These are phyloP conservation scores for Tetradesmus lagerheimii DNA, from an alignment of 139 green algal genomes.

Conservation along the genomic window DNA sequence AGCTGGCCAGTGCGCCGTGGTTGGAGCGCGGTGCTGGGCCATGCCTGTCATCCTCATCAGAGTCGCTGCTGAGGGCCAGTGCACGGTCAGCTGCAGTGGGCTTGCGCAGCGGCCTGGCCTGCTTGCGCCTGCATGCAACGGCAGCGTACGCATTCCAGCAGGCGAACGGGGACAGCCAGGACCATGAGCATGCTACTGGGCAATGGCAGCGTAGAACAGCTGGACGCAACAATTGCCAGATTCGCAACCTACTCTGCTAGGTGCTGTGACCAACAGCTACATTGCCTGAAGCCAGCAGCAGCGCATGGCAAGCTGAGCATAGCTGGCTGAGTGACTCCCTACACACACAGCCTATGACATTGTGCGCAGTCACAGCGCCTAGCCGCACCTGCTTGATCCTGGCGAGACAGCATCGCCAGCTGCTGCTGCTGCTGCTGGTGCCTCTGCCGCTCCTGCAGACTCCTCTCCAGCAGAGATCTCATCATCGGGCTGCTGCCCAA, in stretches of 20 bases:
- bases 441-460: too few relatives aligned
- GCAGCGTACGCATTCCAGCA: background rate
- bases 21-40: background rate
- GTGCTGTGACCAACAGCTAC: background rate
- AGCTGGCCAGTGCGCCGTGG: background rate
- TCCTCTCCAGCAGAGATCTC: background rate
- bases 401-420: background rate
- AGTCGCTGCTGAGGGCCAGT: slow-evolving; percentile 1
- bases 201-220: too few relatives aligned
- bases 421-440: background rate
- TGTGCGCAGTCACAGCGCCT: too few relatives aligned
- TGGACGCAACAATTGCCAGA: too few relatives aligned
- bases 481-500: background rate
- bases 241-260: too few relatives aligned
- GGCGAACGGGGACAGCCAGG: too few relatives aligned
- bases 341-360: too few relatives aligned
- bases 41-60: background rate
- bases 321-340: background rate
- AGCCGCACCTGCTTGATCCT: background rate
- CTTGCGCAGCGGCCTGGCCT: background rate
- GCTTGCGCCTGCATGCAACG: background rate
- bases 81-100: background rate
- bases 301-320: background rate
- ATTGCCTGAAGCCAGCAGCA: background rate
- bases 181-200: too few relatives aligned